phyloP scores from a whole-genome alignment of 768 basidiomycete genomes.

The Cyclocybe aegerita region DNA sequence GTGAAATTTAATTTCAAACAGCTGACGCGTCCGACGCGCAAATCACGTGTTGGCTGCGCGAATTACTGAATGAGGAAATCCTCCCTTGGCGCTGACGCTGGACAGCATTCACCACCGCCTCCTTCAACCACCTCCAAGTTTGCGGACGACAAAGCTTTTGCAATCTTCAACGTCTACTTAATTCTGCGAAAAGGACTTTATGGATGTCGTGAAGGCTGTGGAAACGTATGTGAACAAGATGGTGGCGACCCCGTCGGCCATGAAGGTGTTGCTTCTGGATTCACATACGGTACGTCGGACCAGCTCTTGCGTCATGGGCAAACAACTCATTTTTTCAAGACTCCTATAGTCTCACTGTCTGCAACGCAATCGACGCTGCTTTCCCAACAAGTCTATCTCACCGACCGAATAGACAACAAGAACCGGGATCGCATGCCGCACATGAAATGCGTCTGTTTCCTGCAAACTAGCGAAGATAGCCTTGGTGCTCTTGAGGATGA shows the following conservation, averaged over 20 bases:
- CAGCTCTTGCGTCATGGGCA: no score
- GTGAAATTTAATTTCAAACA: no score
- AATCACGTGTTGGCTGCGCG: no score
- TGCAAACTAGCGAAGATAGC: constrained; percentile 80
- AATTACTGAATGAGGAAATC: no score
- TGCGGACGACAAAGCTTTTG: no score
- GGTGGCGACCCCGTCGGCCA: constrained; percentile 79
- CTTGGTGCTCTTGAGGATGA: constrained; percentile 83
- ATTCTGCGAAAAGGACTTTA: constrained; percentile 24
- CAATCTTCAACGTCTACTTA: no score
- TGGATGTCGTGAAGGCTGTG: constrained; percentile 96
- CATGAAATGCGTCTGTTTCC: constrained; percentile 95
- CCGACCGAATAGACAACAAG: constrained; percentile 95
- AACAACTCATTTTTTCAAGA: constrained; percentile 42
- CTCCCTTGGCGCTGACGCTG: no score
- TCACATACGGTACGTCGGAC: constrained; percentile 74
- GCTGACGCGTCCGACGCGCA: no score
- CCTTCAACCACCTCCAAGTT: no score
- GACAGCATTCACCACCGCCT: no score
- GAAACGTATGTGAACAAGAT: constrained; percentile 92
- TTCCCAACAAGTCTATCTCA: constrained; percentile 96
- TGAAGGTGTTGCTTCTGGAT: constrained; percentile 96
- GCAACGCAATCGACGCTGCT: constrained; percentile 92
- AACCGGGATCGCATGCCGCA: constrained; percentile 91
- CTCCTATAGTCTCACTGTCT: constrained; percentile 92